These are phyloP conservation scores for Xylaria sp. DNA, from an alignment of 2,329 filamentous ascomycete species.

Conservation along the genomic window DNA sequence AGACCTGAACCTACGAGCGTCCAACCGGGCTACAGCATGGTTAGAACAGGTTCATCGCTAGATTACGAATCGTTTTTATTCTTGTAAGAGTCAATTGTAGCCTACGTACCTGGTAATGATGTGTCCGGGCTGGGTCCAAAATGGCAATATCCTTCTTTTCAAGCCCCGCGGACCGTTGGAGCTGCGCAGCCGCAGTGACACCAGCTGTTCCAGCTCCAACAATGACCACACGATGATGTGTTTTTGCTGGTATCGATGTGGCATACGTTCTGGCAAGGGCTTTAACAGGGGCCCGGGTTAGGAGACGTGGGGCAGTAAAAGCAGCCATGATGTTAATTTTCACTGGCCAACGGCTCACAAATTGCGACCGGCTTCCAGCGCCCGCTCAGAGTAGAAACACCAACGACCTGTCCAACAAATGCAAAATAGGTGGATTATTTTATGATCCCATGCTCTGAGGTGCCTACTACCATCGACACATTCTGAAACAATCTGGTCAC, in stretches of 20 bases:
- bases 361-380: conserved; percentile 1
- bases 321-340: conserved; percentile 32
- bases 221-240: conserved; percentile 71
- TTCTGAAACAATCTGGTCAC: conserved; percentile 26
- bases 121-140: conserved; percentile 49
- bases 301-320: conserved; percentile 33
- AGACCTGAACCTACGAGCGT: conserved; percentile 53
- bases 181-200: conserved; percentile 72
- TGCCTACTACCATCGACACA: too few relatives aligned
- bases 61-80: not conserved
- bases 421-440: not conserved
- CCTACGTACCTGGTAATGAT: conserved; percentile 50
- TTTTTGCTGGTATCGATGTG: conserved; percentile 46
- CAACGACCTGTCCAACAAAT: not conserved
- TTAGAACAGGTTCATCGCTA: conserved; percentile 23
- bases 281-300: conserved; percentile 37
- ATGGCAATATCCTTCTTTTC: conserved; percentile 51
- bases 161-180: conserved; percentile 56
- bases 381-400: not conserved
- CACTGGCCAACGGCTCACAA: not conserved
- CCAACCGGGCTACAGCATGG: conserved; percentile 49
- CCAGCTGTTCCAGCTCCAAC: conserved; percentile 75
- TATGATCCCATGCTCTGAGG: too few relatives aligned
- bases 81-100: not conserved
- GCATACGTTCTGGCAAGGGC: conserved; percentile 42